phyloP scores from a whole-genome alignment of 257 asterid species.

The Scutellaria barbata region DNA sequence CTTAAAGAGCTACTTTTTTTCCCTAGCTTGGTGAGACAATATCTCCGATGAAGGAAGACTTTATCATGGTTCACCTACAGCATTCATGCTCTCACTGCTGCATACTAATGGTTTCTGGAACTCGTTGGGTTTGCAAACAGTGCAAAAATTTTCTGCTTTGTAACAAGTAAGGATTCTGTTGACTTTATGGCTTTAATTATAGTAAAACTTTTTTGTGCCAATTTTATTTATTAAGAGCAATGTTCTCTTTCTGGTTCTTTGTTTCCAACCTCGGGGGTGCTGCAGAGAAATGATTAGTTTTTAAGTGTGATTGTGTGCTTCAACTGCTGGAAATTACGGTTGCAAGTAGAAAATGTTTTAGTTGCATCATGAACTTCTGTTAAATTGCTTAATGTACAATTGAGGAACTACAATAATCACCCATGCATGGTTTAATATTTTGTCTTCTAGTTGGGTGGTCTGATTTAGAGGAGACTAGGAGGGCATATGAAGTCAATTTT shows the following conservation, averaged over 20 bases:
- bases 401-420: background rate
- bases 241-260: slow-evolving; percentile 16
- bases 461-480: no score
- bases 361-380: background rate
- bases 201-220: background rate
- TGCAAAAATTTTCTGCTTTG: slow-evolving; percentile 92
- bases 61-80: slow-evolving; percentile 98
- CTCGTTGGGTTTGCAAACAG: slow-evolving; percentile 83
- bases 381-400: background rate
- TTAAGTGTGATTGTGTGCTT: slow-evolving; percentile 2
- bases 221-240: slow-evolving; percentile 20
- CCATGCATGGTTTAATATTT: no score
- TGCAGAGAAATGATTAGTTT: background rate
- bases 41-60: slow-evolving; percentile 94
- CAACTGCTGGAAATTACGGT: background rate
- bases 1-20: background rate
- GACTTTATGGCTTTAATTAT: slow-evolving; percentile 16
- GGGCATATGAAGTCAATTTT: no score
- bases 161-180: slow-evolving; percentile 62
- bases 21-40: slow-evolving; percentile 96
- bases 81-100: slow-evolving; percentile 91
- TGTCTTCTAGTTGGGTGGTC: no score
- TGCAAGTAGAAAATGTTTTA: background rate
- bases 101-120: slow-evolving; percentile 85
- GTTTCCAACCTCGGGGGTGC: background rate